Conservation (phyloP, 1,284 basidiomycete species). For the Rhodotorula sp. region DNA sequence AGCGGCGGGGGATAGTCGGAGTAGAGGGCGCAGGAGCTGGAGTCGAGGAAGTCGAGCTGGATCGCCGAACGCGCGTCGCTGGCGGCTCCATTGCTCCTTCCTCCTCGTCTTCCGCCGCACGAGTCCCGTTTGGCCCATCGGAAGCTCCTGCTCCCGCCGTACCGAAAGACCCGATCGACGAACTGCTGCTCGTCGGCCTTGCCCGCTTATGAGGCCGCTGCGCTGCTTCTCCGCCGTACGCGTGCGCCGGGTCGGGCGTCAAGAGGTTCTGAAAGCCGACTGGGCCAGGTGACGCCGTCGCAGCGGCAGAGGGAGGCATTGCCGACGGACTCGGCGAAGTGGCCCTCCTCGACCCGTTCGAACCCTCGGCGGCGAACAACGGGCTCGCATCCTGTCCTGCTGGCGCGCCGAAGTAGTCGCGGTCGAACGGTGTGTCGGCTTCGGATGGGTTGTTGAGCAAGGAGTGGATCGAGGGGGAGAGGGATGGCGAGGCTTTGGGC, state of each 20-base stretch:
- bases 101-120: not conserved
- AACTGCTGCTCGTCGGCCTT: not conserved
- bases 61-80: not conserved
- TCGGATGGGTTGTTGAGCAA: conserved; percentile 5
- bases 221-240: not conserved
- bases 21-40: not conserved
- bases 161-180: not conserved
- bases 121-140: not conserved
- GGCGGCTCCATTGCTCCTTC: conserved; percentile 22
- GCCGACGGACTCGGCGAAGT: not conserved
- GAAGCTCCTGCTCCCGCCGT: not conserved
- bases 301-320: not conserved
- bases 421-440: not conserved
- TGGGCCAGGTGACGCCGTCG: not conserved
- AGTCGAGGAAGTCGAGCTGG: conserved; percentile 1
- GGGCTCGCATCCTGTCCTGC: no score
- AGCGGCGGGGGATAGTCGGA: not conserved
- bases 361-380: no score
- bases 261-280: not conserved
- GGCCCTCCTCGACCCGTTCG: no score
- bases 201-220: not conserved
- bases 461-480: conserved; percentile 27
- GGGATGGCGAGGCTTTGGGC: conserved; percentile 7
- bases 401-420: not conserved
- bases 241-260: not conserved